Conservation (phyloP, 768 basidiomycete genomes). For the Boletus barrowsii region DNA sequence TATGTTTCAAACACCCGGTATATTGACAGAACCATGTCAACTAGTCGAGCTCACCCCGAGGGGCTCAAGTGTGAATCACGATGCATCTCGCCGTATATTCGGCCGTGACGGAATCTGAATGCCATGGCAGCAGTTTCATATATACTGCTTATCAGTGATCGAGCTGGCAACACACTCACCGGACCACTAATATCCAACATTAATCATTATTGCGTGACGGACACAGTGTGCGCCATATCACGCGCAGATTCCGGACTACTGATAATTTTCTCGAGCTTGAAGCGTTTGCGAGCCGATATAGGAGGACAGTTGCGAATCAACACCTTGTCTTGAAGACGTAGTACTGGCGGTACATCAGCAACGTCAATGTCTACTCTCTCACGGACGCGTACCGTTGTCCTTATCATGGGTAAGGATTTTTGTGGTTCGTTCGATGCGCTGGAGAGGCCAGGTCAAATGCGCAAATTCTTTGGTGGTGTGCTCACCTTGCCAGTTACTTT, state of each 20-base stretch:
- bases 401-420: slow-evolving; percentile 80
- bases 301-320: slow-evolving; percentile 81
- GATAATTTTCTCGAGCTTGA: slow-evolving; percentile 64
- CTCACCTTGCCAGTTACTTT: slow-evolving; percentile 73
- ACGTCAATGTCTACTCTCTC: not conserved
- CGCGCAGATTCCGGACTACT: slow-evolving; percentile 67
- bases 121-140: not conserved
- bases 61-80: not conserved
- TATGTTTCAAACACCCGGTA: slow-evolving; percentile 5
- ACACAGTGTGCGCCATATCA: slow-evolving; percentile 32
- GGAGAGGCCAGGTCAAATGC: slow-evolving; percentile 3
- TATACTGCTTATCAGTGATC: not conserved
- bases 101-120: not conserved
- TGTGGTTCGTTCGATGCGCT: slow-evolving; percentile 74
- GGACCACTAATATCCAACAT: not conserved
- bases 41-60: slow-evolving; percentile 17
- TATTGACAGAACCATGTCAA: slow-evolving; percentile 9
- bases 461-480: not conserved
- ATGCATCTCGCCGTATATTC: not conserved
- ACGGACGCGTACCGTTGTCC: slow-evolving; percentile 52
- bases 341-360: slow-evolving; percentile 38
- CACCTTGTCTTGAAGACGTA: slow-evolving; percentile 68
- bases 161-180: not conserved
- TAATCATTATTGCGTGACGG: not conserved
- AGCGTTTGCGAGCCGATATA: slow-evolving; percentile 74